Evolutionary conservation across 1,139 yeast species (phyloP), one percentile per base, ranked within the genome.

Genomic region (Taiozyma sp.): DNA sequence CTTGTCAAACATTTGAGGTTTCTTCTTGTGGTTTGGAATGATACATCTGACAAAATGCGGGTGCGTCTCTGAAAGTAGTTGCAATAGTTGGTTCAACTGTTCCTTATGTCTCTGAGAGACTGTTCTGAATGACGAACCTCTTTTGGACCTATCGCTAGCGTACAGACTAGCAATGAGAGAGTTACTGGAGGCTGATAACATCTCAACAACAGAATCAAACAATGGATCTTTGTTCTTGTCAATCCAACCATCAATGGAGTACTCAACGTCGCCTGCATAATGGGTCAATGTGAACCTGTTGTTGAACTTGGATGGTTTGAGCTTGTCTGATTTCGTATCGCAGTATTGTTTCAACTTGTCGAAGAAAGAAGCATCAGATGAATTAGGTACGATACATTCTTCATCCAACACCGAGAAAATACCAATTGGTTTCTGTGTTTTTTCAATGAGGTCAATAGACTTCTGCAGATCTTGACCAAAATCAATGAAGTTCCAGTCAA

Each of bases 1-100:
- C 62, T 87, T 89, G 61, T 91, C 92, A 63, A 93, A 87, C 47
- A 76, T 73, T 46, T 79, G 80, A 0, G 97, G 83, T 53, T 75
- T 76, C 65, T 93, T 92, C 40, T 79, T 74, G 57, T 82, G 81
- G 63, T 95, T 95, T 9, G 99, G 99, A 47, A 95, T 74, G 51
- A 95, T 95, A 68, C 99, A 95, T 61, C 99, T 80, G 30, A 95
- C 97, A 66, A 95, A 95, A 67, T 93, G 99, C 2, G 99, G 99
- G 63, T 89, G 95, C 0, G 99, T 93, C 19, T 82, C 73, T 14
- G 82, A 77, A 41, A 95, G 73, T 58, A 90, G 95, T 9, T 75
- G 76, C 84, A 95, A 83, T 47, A 95, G 74, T 41, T 80, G 78
- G 24, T 71, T 71, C 47, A 93, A 76, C 67, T 95, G 98, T 58